Percentiles rank a stretch among this genome's conserved stretches.
These are phyloP conservation scores for Boletus sp. DNA, from an alignment of 768 basidiomycete species.

Conservation along the genomic window DNA sequence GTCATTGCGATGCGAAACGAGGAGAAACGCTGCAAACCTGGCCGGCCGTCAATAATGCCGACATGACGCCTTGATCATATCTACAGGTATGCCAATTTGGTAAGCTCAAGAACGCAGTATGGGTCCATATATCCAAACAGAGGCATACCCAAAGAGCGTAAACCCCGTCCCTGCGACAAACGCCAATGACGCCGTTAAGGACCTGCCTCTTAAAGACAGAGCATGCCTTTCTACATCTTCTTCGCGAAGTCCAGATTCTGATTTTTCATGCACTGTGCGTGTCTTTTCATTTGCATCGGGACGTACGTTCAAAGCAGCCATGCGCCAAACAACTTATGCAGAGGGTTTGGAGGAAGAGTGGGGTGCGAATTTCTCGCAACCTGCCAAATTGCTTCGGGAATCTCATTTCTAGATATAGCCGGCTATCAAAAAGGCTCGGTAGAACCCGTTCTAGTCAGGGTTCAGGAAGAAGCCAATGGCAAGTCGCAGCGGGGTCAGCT, in stretches of 20 bases:
- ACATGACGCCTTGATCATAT: slow-evolving; percentile 73
- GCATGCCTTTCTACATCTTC: slow-evolving; percentile 15
- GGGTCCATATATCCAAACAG: background rate
- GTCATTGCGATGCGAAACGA: slow-evolving; percentile 3
- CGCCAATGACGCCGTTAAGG: slow-evolving; percentile 48
- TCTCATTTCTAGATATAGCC: slow-evolving; percentile 4
- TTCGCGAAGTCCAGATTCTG: background rate
- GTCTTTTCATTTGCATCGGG: slow-evolving; percentile 10
- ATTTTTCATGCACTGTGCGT: background rate
- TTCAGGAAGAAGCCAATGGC: background rate
- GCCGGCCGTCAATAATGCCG: slow-evolving; percentile 56
- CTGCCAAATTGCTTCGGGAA: background rate
- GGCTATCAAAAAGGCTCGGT: slow-evolving; percentile 3
- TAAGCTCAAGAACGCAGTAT: background rate
- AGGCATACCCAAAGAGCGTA: slow-evolving; percentile 56
- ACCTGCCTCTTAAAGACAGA: slow-evolving; percentile 32
- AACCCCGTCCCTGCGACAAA: slow-evolving; percentile 61
- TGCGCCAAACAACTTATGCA: background rate
- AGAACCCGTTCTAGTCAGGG: background rate
- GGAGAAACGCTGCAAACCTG: slow-evolving; percentile 34
- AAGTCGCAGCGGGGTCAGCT: slow-evolving; percentile 2
- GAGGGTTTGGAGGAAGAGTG: background rate
- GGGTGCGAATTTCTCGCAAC: background rate
- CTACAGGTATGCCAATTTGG: slow-evolving; percentile 25
- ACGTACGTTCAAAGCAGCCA: slow-evolving; percentile 6